Evolutionary conservation across 176 grass and related monocot species (phyloP), one percentile per base, ranked within the genome.

Genomic region (Eremochloa ophiuroides): DNA sequence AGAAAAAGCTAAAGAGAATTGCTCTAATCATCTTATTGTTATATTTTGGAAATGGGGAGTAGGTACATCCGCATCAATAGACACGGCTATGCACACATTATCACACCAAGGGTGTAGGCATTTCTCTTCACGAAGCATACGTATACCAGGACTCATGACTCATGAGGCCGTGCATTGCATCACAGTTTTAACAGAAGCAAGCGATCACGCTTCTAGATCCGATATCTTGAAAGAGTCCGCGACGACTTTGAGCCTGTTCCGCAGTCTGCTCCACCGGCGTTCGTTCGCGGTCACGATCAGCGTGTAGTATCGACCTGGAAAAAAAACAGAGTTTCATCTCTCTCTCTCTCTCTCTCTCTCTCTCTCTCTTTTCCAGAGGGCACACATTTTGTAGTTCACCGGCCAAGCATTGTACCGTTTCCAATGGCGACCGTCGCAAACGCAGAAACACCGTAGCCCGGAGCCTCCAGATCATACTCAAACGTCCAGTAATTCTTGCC

Each of bases 401-500:
- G 17, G 48, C 16, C 15, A 15, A 35, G 22, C 28, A 3, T 10
- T 37, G 1, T 86, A 97, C 94, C 86, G 46, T 98, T 98, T 38
- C 95, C 95, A 20, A 98, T 91, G 66, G 88, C 92, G 35, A 98
- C 82, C 25, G 95, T 98, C 33, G 95, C 95, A 43, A 93, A 98
- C 0, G 95, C 88, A 10, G 95, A 91, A 10, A 94, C 82, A 26
- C 88, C 80, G 44, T 93, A 95, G 71, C 73, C 78, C 2, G 86
- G 88, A 15, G 92, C 88, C 82, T 87, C 83, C 78, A 98, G 92
- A 42, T 98, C 95, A 77, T 95, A 98, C 82, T 98, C 94, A 53
- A 94, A 92, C 7, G 92, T 98, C 95, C 95, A 98, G 81, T 98
- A 95, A 71, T 98, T 95, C 84, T 93, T 98, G 80, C 95, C 95